Conservation (phyloP, 768 basidiomycete genomes). For the Gloeopeniophorella convolvens region DNA sequence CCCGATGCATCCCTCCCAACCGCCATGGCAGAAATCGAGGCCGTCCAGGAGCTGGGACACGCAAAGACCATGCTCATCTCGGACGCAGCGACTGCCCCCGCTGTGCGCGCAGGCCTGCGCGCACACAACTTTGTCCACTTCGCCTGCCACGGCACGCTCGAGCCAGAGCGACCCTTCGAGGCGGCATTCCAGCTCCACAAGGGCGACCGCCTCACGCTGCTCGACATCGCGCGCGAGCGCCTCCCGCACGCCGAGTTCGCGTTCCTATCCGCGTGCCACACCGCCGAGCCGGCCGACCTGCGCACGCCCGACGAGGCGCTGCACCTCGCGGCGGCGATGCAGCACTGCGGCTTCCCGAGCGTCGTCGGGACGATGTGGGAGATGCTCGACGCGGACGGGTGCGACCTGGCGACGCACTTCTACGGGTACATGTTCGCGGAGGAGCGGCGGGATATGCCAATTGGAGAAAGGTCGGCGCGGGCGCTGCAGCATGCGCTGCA, state of each 20-base stretch:
- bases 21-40: not conserved
- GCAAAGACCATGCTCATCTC: not conserved
- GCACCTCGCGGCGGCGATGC: no score
- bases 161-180: not conserved
- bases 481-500: not conserved
- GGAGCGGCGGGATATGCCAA: not conserved
- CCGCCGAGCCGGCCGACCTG: not conserved
- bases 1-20: not conserved
- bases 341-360: slow-evolving; percentile 5
- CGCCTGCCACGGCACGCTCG: slow-evolving; percentile 7
- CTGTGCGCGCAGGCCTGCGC: not conserved
- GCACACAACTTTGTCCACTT: not conserved
- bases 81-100: not conserved
- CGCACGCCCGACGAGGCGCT: slow-evolving; percentile 6
- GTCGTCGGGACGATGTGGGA: slow-evolving; percentile 14
- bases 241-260: slow-evolving; percentile 5
- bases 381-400: slow-evolving; percentile 8
- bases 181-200: not conserved
- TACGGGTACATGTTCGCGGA: not conserved
- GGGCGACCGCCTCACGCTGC: not conserved
- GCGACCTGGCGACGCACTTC: not conserved
- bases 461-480: not conserved
- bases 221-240: not conserved
- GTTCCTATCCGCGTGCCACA: slow-evolving; percentile 9
- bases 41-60: not conserved